Evolutionary conservation across 1,139 yeast genomes (phyloP).

Genomic region (Magnusiomyces magnusii): DNA sequence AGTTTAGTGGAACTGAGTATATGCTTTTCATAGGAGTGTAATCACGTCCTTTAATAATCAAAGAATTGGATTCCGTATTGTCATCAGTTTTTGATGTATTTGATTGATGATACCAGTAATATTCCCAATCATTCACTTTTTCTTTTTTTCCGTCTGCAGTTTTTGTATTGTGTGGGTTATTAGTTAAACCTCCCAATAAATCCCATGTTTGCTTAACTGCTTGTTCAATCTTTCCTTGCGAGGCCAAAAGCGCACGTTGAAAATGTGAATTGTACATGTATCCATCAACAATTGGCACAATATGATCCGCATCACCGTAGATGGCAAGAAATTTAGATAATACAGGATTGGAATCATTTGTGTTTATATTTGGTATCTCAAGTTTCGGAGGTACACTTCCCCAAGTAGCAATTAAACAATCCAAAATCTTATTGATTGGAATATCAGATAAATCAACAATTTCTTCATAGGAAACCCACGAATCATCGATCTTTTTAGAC

Average conservation of each 20-base stretch:
- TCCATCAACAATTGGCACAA: slow-evolving; percentile 13
- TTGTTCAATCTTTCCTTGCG: not conserved
- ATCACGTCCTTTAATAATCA: not conserved
- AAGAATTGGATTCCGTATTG: not conserved
- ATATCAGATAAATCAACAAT: slow-evolving; percentile 9
- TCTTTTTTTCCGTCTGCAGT: not conserved
- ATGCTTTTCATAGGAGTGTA: not conserved
- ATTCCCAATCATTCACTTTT: not conserved
- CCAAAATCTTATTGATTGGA: slow-evolving; percentile 5
- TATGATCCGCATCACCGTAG: slow-evolving; percentile 12
- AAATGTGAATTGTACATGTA: slow-evolving; percentile 4
- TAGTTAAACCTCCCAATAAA: not conserved
- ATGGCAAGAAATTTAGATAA: slow-evolving; percentile 4
- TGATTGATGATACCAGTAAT: not conserved
- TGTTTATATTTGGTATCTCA: not conserved
- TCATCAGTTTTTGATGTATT: not conserved
- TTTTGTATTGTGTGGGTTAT: not conserved
- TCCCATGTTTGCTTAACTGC: not conserved
- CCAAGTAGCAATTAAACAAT: not conserved
- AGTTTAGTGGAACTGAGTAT: not conserved
- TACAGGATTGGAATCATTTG: too few species aligned
- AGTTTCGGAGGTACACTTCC: not conserved
- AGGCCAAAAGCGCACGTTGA: not conserved
- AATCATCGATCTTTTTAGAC: slow-evolving; percentile 3
- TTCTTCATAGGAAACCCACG: slow-evolving; percentile 13